phyloP scores from a whole-genome alignment of 495 filamentous ascomycete species.

The Hypoxylon crocopeplum region DNA sequence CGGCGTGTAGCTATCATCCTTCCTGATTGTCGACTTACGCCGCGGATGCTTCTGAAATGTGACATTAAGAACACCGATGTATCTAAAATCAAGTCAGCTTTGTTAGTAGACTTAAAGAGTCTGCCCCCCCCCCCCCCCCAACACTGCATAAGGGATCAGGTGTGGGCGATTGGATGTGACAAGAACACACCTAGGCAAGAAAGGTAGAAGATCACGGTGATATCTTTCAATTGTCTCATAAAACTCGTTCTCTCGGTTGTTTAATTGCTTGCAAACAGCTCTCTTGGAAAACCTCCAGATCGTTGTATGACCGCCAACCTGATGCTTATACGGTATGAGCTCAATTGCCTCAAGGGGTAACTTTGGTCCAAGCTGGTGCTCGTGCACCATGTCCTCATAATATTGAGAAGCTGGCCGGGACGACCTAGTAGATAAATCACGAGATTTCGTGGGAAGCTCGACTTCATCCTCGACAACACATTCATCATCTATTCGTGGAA shows the following conservation, averaged over 20 bases:
- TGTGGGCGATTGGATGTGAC: slow-evolving; percentile 18
- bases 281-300: slow-evolving; percentile 94
- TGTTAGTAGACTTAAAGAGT: not conserved
- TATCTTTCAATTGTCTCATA: slow-evolving; percentile 93
- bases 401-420: slow-evolving; percentile 48
- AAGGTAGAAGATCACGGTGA: slow-evolving; percentile 87
- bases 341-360: slow-evolving; percentile 87
- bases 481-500: slow-evolving; percentile 44
- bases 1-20: slow-evolving; percentile 45
- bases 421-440: slow-evolving; percentile 44
- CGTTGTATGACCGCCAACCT: slow-evolving; percentile 95
- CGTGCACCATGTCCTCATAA: slow-evolving; percentile 55
- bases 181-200: slow-evolving; percentile 83
- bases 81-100: slow-evolving; percentile 60
- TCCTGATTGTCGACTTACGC: slow-evolving; percentile 61
- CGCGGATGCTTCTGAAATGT: slow-evolving; percentile 88
- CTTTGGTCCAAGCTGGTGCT: slow-evolving; percentile 56
- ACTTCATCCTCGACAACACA: slow-evolving; percentile 48
- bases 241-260: slow-evolving; percentile 96
- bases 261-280: slow-evolving; percentile 97
- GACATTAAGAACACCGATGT: slow-evolving; percentile 96
- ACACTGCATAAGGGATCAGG: not conserved
- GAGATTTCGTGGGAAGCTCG: slow-evolving; percentile 35
- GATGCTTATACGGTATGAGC: slow-evolving; percentile 94
- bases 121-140: slow-evolving; percentile 1